Percentiles rank a stretch among this genome's conserved stretches.
Evolutionary conservation across 108 stramenopile genomes (phyloP).

Genomic region (Craspedostauros australis): DNA sequence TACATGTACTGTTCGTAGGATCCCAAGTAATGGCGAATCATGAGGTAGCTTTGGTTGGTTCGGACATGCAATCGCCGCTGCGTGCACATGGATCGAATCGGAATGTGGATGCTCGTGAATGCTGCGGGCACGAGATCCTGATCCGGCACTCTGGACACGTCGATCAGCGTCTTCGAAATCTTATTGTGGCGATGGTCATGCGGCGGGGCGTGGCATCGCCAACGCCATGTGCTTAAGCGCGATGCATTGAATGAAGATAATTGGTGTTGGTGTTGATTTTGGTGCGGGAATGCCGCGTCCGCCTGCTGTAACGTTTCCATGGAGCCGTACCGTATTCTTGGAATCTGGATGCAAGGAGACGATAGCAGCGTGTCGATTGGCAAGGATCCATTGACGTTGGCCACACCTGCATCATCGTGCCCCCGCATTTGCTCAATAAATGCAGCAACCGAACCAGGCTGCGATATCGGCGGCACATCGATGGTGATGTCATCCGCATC

Average conservation of each 20-base stretch:
- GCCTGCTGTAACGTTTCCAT: background rate
- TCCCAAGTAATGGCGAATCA: constrained; percentile 58
- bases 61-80: constrained; percentile 22
- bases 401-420: background rate
- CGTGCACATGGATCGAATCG: constrained; percentile 24
- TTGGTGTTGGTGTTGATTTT: background rate
- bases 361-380: constrained; percentile 13
- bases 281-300: background rate
- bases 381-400: background rate
- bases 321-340: constrained; percentile 21
- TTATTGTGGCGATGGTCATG: constrained; percentile 28
- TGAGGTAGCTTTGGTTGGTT: constrained; percentile 18
- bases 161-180: constrained; percentile 53
- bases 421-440: constrained; percentile 10
- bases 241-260: constrained; percentile 17
- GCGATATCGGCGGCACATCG: constrained; percentile 2
- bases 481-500: background rate
- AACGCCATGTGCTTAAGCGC: constrained; percentile 53
- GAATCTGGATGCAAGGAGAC: constrained; percentile 40
- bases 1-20: constrained; percentile 48
- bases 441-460: constrained; percentile 22
- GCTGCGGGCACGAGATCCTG: constrained; percentile 34
- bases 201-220: constrained; percentile 24
- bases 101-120: constrained; percentile 40
- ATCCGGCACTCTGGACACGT: constrained; percentile 39